Base-by-base conservation (phyloP, 352 stramenopile species). In the Stramenopiles sp. region DNA sequence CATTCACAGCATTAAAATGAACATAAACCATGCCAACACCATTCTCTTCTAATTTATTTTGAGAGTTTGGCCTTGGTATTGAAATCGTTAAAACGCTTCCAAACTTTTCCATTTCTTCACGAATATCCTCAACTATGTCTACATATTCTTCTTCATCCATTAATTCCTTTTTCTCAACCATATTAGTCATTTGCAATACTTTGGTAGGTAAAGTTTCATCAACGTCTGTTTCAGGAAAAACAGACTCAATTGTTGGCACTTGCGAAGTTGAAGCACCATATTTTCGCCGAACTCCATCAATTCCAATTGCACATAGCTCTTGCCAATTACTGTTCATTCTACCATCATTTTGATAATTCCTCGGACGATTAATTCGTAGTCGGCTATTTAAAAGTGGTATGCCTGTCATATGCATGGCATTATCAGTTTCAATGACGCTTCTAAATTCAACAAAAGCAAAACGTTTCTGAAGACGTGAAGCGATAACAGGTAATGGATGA, bases 381-480 rank as follows among this genome's bases (percentile, higher is more conserved):
- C 74, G 71, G 45, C 71, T 58, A n/a, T 73, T 75, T 19, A 73
- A 61, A 45, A 89, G 87, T 45, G 70, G 61, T 39, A 95, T 66
- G 17, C 78, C 80, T 48, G 94, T 78, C 17, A 96, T 57, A 22
- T 72, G 71, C 51, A 93, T 72, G 53, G 75, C 91, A 2, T 77
- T 69, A 3, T 74, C 92, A 19, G 76, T 79, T 32, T 94, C 69
- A 52, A 89, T 79, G 42, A 93, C 83, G 7, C 59, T 85, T 46
- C 68, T 73, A 46, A 95, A 80, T 60, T 95, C 81, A 19, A 96
- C 63, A 49, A 95, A 95, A 10, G 72, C 78, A 44, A 93, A 96
- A n/a, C n/a, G n/a, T n/a, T n/a, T n/a, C n/a, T n/a, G n/a, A n/a
- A n/a, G n/a, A n/a, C n/a, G n/a, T n/a, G n/a, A n/a, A n/a, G n/a